Base-by-base conservation (phyloP, 75 land plant species). In the Picea sitchensis region DNA sequence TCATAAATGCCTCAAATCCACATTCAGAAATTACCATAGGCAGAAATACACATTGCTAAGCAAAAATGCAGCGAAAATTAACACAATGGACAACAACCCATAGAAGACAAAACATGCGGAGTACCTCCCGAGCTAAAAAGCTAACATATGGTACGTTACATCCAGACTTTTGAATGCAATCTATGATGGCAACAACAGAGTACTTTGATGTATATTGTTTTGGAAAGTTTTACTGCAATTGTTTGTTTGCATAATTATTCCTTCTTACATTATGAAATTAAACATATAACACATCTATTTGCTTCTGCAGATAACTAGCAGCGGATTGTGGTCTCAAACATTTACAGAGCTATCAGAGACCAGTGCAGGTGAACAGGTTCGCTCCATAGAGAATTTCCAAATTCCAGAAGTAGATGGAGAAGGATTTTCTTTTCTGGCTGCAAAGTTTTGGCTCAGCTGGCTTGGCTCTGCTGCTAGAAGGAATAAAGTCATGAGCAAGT, bases 261-360 rank as follows among this genome's bases (percentile, higher is more conserved):
- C 9, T 23, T 73, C 31, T 31, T 18, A 30, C 20, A 17, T 7
- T 3, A 32, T 8, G 7, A 73, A 15, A 1, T 30, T 31, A 73
- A 73, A 3, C 20, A 21, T 32, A 14, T n/a, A 32, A 41, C 18
- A 18, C 60, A 57, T 5, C n/a, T 79, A 32, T 1, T 76, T 83
- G 30, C 31, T 38, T 21, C 4, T 65, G 47, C 82, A 92, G 94
- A 92, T 92, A 15, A 83, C 80, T 51, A 82, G 89, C 79, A 88
- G 77, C 74, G 92, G 94, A 15, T 80, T 92, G 31, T 92, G 91
- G 94, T 80, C 85, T n/a, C 87, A 77, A 12, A 77, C 81, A 83
- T 64, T 82, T 30, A 71, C 77, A 77, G 80, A 71, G 6, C 57
- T 58, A 71, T 76, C 60, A 62, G 51, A 78, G 15, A 34, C 56